Percentiles rank a stretch among this genome's conserved stretches.
Evolutionary conservation across 148 eudicot genomes (phyloP).

Genomic region (Hydrangea macrophylla): DNA sequence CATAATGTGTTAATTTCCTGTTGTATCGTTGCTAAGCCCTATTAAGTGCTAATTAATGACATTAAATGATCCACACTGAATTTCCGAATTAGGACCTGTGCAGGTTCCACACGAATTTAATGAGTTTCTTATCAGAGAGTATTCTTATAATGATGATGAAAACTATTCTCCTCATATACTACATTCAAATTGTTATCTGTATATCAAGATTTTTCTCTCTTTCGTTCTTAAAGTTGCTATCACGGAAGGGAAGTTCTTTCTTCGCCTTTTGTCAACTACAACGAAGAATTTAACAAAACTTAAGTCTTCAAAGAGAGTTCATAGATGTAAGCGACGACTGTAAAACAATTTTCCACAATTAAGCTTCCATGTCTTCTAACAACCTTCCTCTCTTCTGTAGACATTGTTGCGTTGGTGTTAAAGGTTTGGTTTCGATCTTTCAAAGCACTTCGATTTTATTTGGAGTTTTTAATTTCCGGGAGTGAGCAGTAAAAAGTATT

Average conservation of each 20-base stretch:
- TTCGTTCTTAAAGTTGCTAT: neutral
- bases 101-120: neutral
- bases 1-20: neutral
- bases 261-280: neutral
- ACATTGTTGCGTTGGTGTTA: neutral
- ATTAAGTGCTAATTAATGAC: neutral
- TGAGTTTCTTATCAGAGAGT: neutral
- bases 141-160: neutral
- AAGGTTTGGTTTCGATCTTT: neutral
- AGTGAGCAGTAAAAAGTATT: neutral
- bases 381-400: neutral
- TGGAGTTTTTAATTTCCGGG: neutral
- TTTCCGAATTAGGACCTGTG: neutral
- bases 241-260: neutral
- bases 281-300: neutral
- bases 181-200: neutral
- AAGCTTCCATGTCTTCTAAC: neutral
- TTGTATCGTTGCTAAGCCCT: neutral
- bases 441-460: neutral
- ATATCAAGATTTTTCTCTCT: neutral
- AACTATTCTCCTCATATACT: neutral
- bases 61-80: neutral
- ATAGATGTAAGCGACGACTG: neutral
- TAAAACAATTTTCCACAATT: neutral
- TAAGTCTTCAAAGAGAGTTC: neutral